Conservation (phyloP, 768 basidiomycete genomes). For the Tubosaeta brunneosetosa region DNA sequence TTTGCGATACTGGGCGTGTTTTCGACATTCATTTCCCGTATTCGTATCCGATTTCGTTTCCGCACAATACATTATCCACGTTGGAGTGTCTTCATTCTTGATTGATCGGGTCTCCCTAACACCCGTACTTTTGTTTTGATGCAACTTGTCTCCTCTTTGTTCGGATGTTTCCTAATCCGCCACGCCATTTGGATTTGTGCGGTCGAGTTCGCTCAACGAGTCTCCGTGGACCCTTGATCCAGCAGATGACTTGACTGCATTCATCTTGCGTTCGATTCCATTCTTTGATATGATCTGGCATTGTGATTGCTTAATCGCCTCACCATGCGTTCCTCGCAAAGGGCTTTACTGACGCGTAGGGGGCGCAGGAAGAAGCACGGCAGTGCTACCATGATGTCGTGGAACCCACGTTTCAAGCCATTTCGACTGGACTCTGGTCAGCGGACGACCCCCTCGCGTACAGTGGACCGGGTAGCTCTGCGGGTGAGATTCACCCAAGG, state of each 20-base stretch:
- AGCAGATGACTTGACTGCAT: slow-evolving; percentile 2
- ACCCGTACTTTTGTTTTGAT: slow-evolving; percentile 5
- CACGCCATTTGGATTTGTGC: slow-evolving; percentile 6
- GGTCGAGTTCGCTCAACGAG: slow-evolving; percentile 3
- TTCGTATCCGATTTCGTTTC: slow-evolving; percentile 7
- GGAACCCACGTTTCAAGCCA: slow-evolving; percentile 27
- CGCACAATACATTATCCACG: slow-evolving; percentile 3
- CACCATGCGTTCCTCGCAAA: slow-evolving; percentile 1
- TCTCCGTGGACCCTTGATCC: slow-evolving; percentile 17
- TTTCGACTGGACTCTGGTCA: slow-evolving; percentile 4
- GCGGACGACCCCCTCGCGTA: not conserved
- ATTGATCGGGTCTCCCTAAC: slow-evolving; percentile 3
- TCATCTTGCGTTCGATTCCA: slow-evolving; percentile 10
- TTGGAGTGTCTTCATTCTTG: slow-evolving; percentile 11
- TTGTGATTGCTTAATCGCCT: slow-evolving; percentile 4
- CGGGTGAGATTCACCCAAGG: not conserved
- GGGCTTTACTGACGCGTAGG: slow-evolving; percentile 16
- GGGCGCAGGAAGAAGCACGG: slow-evolving; percentile 31
- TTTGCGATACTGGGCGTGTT: slow-evolving; percentile 3
- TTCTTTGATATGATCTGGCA: slow-evolving; percentile 4
- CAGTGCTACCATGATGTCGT: slow-evolving; percentile 29
- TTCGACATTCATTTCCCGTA: not conserved
- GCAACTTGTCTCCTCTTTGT: slow-evolving; percentile 3
- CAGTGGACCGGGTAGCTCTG: not conserved
- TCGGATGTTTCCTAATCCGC: slow-evolving; percentile 2